Evolutionary conservation across 441 rosid genomes (phyloP).

Genomic region (Adansonia gregorii): DNA sequence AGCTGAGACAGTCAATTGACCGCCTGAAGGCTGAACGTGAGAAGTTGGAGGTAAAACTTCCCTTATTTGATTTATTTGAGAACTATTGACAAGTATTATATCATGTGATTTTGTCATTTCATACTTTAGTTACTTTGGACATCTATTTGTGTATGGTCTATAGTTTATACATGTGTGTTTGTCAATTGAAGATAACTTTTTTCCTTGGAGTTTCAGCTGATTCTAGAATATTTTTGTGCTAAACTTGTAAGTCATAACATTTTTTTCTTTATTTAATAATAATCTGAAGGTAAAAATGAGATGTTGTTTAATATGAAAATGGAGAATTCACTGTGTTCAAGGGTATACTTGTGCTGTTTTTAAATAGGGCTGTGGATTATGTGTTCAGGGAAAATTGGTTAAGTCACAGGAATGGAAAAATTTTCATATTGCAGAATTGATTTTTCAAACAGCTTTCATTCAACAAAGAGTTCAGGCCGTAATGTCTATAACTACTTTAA

Average conservation of each 20-base stretch:
- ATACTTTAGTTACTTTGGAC: not conserved
- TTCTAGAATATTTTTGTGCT: not conserved
- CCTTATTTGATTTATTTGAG: constrained; percentile 9
- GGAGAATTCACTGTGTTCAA: not conserved
- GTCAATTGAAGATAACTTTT: not conserved
- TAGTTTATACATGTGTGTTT: not conserved
- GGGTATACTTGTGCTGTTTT: not conserved
- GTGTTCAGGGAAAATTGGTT: not conserved
- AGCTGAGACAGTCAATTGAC: constrained; percentile 71
- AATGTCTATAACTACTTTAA: not conserved
- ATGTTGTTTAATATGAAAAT: not conserved
- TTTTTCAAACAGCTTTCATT: not conserved
- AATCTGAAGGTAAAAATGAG: not conserved
- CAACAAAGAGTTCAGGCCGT: not conserved
- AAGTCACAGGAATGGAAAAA: not conserved
- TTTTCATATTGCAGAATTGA: not conserved
- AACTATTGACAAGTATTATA: not conserved
- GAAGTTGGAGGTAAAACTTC: constrained; percentile 66
- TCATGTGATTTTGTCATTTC: constrained; percentile 6
- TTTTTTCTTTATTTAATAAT: constrained; percentile 7
- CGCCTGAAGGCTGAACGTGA: constrained; percentile 74
- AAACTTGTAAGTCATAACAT: not conserved
- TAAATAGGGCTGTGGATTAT: not conserved
- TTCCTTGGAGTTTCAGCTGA: not conserved
- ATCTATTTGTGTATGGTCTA: not conserved